A percentile compares a stretch with the other conserved stretches of the same genome.
These are phyloP conservation scores for Sarocladiaceae sp. DNA, from an alignment of 2,329 filamentous ascomycete genomes.

Conservation along the genomic window DNA sequence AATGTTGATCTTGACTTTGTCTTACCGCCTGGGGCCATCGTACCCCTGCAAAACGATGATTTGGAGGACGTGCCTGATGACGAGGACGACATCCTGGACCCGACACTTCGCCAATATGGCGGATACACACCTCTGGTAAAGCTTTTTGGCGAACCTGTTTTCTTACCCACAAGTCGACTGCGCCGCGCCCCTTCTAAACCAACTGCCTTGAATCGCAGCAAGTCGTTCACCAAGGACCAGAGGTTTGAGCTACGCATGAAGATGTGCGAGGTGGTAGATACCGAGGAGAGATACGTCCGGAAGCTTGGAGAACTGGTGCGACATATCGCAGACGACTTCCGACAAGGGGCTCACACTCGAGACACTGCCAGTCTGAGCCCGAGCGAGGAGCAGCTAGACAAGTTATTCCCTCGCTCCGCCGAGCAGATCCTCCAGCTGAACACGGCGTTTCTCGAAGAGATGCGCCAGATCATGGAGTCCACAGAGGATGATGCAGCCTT, in stretches of 20 bases:
- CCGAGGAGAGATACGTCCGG: constrained; percentile 86
- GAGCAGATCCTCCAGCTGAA: constrained; percentile 79
- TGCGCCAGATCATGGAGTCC: constrained; percentile 71
- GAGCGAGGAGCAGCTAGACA: constrained; percentile 63
- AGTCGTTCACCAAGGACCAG: constrained; percentile 71
- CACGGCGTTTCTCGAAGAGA: constrained; percentile 67
- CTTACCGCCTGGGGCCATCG: constrained; percentile 69
- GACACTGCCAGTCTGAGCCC: constrained; percentile 60
- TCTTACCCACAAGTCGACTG: constrained; percentile 78
- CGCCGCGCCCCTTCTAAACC: constrained; percentile 83
- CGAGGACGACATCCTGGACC: constrained; percentile 61
- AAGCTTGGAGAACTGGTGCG: constrained; percentile 82
- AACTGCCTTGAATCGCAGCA: constrained; percentile 69
- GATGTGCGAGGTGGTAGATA: constrained; percentile 84
- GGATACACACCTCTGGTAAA: constrained; percentile 70
- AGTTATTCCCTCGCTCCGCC: constrained; percentile 74
- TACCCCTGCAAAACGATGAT: constrained; percentile 54
- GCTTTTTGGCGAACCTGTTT: constrained; percentile 75
- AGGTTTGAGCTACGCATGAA: constrained; percentile 82
- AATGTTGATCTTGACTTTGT: constrained; percentile 87
- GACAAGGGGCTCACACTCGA: constrained; percentile 57
- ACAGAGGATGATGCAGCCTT: constrained; percentile 73
- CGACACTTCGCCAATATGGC: constrained; percentile 64
- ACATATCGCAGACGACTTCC: constrained; percentile 73
- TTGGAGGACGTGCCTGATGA: constrained; percentile 53